phyloP scores from a whole-genome alignment of 345 rosid species.

The Conringia planisiliqua region DNA sequence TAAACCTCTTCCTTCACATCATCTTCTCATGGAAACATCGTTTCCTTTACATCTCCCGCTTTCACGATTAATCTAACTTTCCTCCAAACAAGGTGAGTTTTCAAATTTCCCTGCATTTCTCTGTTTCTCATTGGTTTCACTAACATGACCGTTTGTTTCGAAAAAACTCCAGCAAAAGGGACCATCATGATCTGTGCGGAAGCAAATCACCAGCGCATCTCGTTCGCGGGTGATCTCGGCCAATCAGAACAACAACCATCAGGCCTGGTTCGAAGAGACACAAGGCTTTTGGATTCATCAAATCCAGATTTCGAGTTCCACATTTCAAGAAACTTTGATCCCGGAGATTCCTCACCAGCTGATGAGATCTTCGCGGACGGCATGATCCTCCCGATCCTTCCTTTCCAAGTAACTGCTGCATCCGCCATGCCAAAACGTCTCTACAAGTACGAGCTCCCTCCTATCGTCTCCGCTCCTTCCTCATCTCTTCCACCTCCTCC shows the following conservation, averaged over 20 bases:
- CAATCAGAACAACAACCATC: slow-evolving; percentile 33
- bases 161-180: neutral
- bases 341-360: slow-evolving; percentile 52
- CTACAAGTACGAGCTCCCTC: slow-evolving; percentile 32
- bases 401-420: slow-evolving; percentile 26
- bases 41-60: neutral
- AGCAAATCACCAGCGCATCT: slow-evolving; percentile 51
- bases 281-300: slow-evolving; percentile 45
- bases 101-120: neutral
- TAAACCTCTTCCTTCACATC: neutral
- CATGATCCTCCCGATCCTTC: slow-evolving; percentile 58
- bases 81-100: slow-evolving; percentile 11
- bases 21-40: neutral
- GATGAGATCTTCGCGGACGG: slow-evolving; percentile 77
- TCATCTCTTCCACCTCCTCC: slow-evolving; percentile 35
- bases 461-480: slow-evolving; percentile 36
- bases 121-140: slow-evolving; percentile 19
- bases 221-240: slow-evolving; percentile 54
- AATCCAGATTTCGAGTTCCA: slow-evolving; percentile 74
- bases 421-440: slow-evolving; percentile 25
- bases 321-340: slow-evolving; percentile 37
- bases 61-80: neutral
- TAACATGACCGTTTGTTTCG: neutral
- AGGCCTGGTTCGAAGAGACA: slow-evolving; percentile 38
- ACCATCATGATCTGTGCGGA: slow-evolving; percentile 48